Conservation (phyloP, 768 basidiomycete genomes). For the Tylopilus felleus region DNA sequence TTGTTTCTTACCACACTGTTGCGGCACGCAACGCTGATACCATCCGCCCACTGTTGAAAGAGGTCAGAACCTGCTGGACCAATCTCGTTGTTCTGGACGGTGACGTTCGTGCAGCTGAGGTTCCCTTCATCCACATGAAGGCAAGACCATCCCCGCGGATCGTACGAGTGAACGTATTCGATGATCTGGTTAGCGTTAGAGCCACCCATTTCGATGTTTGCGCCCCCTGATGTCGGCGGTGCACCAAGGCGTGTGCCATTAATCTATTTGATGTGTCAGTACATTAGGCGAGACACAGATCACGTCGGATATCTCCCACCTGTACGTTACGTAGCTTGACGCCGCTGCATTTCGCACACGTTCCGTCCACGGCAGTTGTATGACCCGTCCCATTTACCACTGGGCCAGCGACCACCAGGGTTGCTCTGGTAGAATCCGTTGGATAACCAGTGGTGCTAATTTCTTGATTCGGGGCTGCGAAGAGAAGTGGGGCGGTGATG, state of each 20-base stretch:
- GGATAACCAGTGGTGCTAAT: conserved; percentile 81
- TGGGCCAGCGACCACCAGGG: conserved; percentile 64
- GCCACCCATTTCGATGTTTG: conserved; percentile 85
- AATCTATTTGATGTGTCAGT: conserved; percentile 43
- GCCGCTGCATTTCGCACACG: conserved; percentile 55
- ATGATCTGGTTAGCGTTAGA: conserved; percentile 66
- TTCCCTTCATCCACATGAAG: conserved; percentile 73
- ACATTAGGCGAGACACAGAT: background rate
- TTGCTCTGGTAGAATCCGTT: conserved; percentile 60
- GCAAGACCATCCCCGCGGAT: conserved; percentile 82
- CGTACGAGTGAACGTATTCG: conserved; percentile 71
- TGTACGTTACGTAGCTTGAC: conserved; percentile 70
- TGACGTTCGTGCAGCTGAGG: conserved; percentile 57
- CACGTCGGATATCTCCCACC: conserved; percentile 33
- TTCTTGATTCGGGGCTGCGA: conserved; percentile 68
- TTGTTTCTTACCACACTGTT: conserved; percentile 65
- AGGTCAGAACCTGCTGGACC: conserved; percentile 68
- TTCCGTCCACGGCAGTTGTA: conserved; percentile 69
- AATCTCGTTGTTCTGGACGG: conserved; percentile 79
- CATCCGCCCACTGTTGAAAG: conserved; percentile 79
- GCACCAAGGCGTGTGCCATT: conserved; percentile 65
- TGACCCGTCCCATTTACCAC: conserved; percentile 61
- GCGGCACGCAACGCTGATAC: conserved; percentile 69
- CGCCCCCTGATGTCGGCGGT: conserved; percentile 56
- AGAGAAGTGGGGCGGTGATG: conserved; percentile 63